These are phyloP conservation scores for Pseudogymnoascus sp. DNA, from an alignment of 2,329 filamentous ascomycete genomes.

Conservation along the genomic window DNA sequence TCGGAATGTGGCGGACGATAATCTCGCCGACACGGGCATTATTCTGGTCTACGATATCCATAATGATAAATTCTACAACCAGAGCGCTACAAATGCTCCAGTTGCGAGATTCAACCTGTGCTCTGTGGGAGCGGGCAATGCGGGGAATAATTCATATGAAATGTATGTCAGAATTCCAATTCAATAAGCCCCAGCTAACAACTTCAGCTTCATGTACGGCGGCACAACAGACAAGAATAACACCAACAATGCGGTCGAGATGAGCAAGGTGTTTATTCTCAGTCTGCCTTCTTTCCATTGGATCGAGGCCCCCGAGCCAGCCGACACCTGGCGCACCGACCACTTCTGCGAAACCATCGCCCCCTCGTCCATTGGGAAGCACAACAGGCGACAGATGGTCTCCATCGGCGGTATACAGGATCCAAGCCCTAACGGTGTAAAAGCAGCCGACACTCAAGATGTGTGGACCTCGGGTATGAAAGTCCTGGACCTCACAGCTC, in stretches of 20 bases:
- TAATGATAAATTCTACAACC: constrained; percentile 12
- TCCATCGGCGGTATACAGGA: constrained; percentile 14
- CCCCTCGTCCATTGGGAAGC: neutral
- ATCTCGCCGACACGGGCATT: neutral
- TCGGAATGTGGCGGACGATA: neutral
- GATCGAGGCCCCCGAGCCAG: constrained; percentile 14
- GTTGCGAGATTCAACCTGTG: constrained; percentile 11
- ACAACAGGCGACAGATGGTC: constrained; percentile 16
- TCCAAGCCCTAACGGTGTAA: neutral
- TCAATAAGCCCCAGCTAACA: neutral
- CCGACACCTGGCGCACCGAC: constrained; percentile 12
- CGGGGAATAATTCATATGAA: constrained; percentile 14
- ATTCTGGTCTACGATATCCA: constrained; percentile 15
- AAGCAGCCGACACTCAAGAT: neutral
- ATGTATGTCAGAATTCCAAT: constrained; percentile 13
- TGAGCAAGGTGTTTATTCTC: constrained; percentile 17
- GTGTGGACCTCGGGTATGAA: constrained; percentile 12
- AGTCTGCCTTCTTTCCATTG: constrained; percentile 20
- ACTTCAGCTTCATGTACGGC: constrained; percentile 11
- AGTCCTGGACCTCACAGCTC: constrained; percentile 17
- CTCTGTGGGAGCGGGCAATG: constrained; percentile 4
- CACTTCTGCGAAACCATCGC: constrained; percentile 16
- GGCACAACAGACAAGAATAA: neutral
- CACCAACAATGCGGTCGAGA: constrained; percentile 1
- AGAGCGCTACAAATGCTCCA: constrained; percentile 11